phyloP scores from a whole-genome alignment of 2,329 filamentous ascomycete genomes.

The Fusarium nodosum region DNA sequence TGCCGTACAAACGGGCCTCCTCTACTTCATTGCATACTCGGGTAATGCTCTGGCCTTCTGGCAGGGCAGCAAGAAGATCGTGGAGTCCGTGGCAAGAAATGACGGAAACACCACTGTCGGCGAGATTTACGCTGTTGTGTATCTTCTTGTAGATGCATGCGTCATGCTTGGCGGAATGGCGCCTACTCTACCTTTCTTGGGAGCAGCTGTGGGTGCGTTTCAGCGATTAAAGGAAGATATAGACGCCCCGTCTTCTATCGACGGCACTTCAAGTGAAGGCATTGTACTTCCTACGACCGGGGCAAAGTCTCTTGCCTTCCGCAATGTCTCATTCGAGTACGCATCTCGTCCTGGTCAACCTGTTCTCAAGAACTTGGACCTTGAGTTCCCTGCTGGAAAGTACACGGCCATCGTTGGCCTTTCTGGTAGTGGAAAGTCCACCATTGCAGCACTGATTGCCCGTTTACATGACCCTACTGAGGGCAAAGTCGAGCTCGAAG shows the following conservation, averaged over 20 bases:
- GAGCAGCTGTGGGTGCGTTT: constrained; percentile 69
- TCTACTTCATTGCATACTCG: constrained; percentile 76
- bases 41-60: constrained; percentile 77
- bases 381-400: constrained; percentile 62
- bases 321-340: constrained; percentile 60
- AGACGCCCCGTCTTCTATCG: constrained; percentile 62
- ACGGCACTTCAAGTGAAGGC: constrained; percentile 55
- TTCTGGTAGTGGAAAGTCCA: constrained; percentile 70
- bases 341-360: constrained; percentile 58
- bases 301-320: constrained; percentile 52
- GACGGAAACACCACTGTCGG: constrained; percentile 57
- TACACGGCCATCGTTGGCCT: constrained; percentile 69
- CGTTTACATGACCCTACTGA: constrained; percentile 68
- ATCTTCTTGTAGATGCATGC: constrained; percentile 73
- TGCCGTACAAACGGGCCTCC: constrained; percentile 69
- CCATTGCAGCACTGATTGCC: constrained; percentile 66
- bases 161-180: constrained; percentile 73
- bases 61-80: constrained; percentile 70
- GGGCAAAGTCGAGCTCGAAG: constrained; percentile 63
- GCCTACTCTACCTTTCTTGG: constrained; percentile 72
- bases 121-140: constrained; percentile 61
- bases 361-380: constrained; percentile 59
- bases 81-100: constrained; percentile 54
- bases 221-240: constrained; percentile 70
- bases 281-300: constrained; percentile 60